Evolutionary conservation across 2,329 filamentous ascomycete species (phyloP), one percentile per base, ranked within the genome.

Genomic region (Hypoxylon rubiginosum): DNA sequence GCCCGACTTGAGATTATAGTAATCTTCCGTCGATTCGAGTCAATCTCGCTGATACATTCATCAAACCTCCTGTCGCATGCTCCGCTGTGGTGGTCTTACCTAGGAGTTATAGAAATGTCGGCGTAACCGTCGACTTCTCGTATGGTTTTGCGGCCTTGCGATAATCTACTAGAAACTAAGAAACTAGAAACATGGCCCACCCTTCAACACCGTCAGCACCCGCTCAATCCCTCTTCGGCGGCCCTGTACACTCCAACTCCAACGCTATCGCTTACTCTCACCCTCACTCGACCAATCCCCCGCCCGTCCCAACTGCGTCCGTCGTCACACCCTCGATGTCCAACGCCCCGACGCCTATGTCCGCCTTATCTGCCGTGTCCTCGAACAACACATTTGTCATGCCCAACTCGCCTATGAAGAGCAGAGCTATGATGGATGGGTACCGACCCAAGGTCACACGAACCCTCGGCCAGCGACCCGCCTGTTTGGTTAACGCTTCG

Each of bases 401-500:
- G 92, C 91, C 93, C 17, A 92, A 93, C 75, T 94, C 91, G 68
- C 93, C 94, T 13, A 84, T 90, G 64, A 92, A 91, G 78, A 86
- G 85, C 72, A 85, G 87, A 62, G 83, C 85, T 19, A 85, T 85
- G 64, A 84, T 85, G 60, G 93, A 97, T 76, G 90, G 89, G 69
- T 97, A 97, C 80, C 90, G 91, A 53, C 95, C 95, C 36, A 92
- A 91, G 77, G 92, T 97, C 66, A 95, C 88, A 39, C 90, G 91
- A 74, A 92, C 91, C 11, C 83, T 92, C 52, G 92, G 92, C 50
- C 90, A 93, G 80, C 89, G 94, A 71, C 96, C 96, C 39, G 94
- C 96, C 36, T 98, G 95, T 77, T 86, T 99, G 53, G 95, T 99
- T 72, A 99, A 99, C 83, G 96, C 96, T 56, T 98, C 96, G 0